These are phyloP conservation scores for Gossypium sturtianum DNA, from an alignment of 345 rosid species.

Conservation along the genomic window DNA sequence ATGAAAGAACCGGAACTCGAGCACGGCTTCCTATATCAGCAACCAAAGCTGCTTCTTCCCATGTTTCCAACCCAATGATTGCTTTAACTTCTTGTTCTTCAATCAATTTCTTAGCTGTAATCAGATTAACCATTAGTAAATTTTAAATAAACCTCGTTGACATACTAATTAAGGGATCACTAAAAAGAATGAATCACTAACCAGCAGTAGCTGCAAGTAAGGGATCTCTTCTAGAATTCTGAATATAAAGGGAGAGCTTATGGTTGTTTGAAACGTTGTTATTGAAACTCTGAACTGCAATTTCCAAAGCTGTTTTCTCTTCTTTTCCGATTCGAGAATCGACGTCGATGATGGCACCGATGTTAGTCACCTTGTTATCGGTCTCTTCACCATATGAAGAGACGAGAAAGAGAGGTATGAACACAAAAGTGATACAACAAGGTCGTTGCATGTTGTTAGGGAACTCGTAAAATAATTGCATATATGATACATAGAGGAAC, in stretches of 20 bases:
- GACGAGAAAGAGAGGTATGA: constrained; percentile 5
- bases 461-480: background rate
- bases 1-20: constrained; percentile 39
- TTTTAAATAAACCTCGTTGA: background rate
- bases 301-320: constrained; percentile 36
- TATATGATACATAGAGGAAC: too few relatives aligned
- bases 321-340: constrained; percentile 33
- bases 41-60: constrained; percentile 43
- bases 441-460: constrained; percentile 6
- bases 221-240: constrained; percentile 21
- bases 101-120: constrained; percentile 36
- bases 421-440: background rate
- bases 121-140: background rate
- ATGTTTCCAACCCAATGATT: constrained; percentile 42
- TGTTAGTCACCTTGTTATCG: constrained; percentile 10
- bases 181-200: constrained; percentile 7
- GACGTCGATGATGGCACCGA: constrained; percentile 40
- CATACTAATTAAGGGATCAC: too few relatives aligned
- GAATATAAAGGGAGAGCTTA: constrained; percentile 28
- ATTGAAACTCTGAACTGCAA: constrained; percentile 34
- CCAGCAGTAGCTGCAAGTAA: constrained; percentile 32
- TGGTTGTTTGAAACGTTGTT: constrained; percentile 7
- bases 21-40: constrained; percentile 28
- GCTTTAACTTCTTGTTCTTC: constrained; percentile 29
- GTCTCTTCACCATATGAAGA: constrained; percentile 19